Evolutionary conservation across 78 protist species (phyloP).

Genomic region (Mantamonas sphyraenae): DNA sequence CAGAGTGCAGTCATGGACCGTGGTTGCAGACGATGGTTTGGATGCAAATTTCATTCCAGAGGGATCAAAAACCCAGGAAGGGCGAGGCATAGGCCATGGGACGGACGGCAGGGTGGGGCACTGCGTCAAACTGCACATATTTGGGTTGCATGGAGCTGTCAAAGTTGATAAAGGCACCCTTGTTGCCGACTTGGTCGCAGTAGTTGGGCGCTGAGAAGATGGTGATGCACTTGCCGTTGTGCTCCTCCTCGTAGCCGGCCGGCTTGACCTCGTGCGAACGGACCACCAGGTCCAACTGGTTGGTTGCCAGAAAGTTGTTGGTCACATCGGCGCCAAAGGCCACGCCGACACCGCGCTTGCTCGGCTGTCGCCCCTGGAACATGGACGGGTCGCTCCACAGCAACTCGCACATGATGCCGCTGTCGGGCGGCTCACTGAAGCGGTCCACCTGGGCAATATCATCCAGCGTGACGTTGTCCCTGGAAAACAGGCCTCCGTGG

Average conservation of each 20-base stretch:
- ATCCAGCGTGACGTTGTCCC: constrained; percentile 77
- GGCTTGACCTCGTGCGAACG: constrained; percentile 85
- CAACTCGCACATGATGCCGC: constrained; percentile 73
- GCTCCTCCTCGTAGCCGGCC: constrained; percentile 68
- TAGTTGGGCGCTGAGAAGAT: constrained; percentile 93
- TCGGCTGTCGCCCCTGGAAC: constrained; percentile 63
- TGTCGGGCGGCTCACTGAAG: constrained; percentile 63
- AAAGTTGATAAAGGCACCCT: constrained; percentile 81
- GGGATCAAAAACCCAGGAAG: too few species aligned
- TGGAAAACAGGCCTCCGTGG: constrained; percentile 86
- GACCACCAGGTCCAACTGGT: constrained; percentile 35
- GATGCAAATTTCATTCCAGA: too few species aligned
- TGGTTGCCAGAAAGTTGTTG: constrained; percentile 36
- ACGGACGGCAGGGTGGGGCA: constrained; percentile 40
- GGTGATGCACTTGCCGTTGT: constrained; percentile 77
- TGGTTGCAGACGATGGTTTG: too few species aligned
- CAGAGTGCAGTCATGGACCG: too few species aligned
- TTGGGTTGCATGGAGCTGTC: constrained; percentile 14
- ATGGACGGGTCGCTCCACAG: constrained; percentile 89
- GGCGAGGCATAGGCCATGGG: constrained; percentile 44
- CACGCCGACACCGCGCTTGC: constrained; percentile 84
- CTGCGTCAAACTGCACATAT: constrained; percentile 45
- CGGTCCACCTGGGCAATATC: constrained; percentile 64
- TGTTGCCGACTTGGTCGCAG: constrained; percentile 81
- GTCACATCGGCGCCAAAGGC: constrained; percentile 92